Evolutionary conservation across 1,284 basidiomycete species (phyloP), one percentile per base, ranked within the genome.

Genomic region (Rhodofomes roseus): DNA sequence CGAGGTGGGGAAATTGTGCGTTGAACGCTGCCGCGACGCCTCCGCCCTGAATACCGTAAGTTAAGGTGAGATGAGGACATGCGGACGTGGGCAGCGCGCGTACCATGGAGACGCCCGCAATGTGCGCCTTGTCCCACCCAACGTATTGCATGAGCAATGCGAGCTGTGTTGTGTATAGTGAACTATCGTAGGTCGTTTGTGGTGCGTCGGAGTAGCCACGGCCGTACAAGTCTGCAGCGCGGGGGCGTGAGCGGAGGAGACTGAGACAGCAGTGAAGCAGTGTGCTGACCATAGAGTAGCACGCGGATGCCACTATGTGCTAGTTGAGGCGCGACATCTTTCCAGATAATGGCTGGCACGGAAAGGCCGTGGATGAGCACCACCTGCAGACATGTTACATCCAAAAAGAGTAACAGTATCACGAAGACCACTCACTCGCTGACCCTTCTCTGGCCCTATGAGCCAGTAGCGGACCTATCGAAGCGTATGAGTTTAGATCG

Each of bases 191-290:
- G 2, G 79, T 81, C 6, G 80, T 81, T 34, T 83, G 79, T 0
- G 88, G 90, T 1, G 89, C 89, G 63, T 90, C 90, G 1, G 88
- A 89, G 71, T 92, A 92, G 9, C 90, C 90, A 37, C 90, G 81
- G 16, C 90, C 90, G 61, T 90, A 92, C 16, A 92, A 76, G 73
- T 92, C 90, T 90, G 61, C 36, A 39, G n/a, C 16, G 1, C 16
- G 55, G 68, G 20, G 64, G 57, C 44, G 50, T 5, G 7, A 48
- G 31, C 25, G 50, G 16, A 54, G 25, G n/a, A 27, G 7, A n/a
- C 31, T 34, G n/a, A n/a, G n/a, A n/a, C n/a, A 34, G 31, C 11
- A 11, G 31, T 11, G 31, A 11, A 11, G 31, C 31, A 11, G 11
- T 4, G 27, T 16, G 65, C 70, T 54, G 55, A 89, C 89, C 89